Percentiles rank a stretch among this genome's conserved stretches.
phyloP scores from a whole-genome alignment of 2,329 filamentous ascomycete genomes.

The Calonectria crousiana region DNA sequence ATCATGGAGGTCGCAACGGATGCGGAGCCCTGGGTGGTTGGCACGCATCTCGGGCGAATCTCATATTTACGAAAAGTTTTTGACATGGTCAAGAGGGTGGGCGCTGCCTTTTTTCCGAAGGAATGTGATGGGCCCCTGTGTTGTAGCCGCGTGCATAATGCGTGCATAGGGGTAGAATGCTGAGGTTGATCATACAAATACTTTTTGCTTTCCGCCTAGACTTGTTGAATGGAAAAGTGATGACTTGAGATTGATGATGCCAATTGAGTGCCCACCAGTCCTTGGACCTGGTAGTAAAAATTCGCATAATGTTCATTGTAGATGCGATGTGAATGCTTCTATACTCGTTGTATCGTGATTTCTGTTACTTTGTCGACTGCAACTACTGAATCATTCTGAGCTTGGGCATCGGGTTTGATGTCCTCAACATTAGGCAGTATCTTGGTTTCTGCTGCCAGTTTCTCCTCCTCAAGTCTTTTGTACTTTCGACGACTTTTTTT shows the following conservation, averaged over 20 bases:
- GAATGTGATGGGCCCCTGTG: slow-evolving; percentile 62
- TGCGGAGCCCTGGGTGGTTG: slow-evolving; percentile 58
- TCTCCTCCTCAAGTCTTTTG: slow-evolving; percentile 67
- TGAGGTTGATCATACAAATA: slow-evolving; percentile 70
- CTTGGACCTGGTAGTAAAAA: background rate
- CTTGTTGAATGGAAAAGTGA: slow-evolving; percentile 46
- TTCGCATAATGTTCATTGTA: background rate
- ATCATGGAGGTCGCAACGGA: slow-evolving; percentile 59
- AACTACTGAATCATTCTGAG: background rate
- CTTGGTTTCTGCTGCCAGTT: slow-evolving; percentile 37
- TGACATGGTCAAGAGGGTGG: slow-evolving; percentile 66
- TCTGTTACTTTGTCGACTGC: background rate
- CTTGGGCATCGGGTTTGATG: background rate
- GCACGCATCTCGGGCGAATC: slow-evolving; percentile 63
- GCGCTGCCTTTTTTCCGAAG: slow-evolving; percentile 61
- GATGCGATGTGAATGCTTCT: background rate
- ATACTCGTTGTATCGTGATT: slow-evolving; percentile 20
- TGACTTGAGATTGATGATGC: slow-evolving; percentile 29
- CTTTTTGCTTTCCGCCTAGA: slow-evolving; percentile 59
- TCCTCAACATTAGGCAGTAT: background rate
- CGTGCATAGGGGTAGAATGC: slow-evolving; percentile 63
- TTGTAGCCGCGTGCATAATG: slow-evolving; percentile 63
- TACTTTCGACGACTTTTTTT: slow-evolving; percentile 92
- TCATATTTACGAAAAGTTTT: slow-evolving; percentile 71
- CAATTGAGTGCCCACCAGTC: slow-evolving; percentile 3